Conservation (phyloP, 352 stramenopile genomes). For the Phytopythium chamaehyphon region DNA sequence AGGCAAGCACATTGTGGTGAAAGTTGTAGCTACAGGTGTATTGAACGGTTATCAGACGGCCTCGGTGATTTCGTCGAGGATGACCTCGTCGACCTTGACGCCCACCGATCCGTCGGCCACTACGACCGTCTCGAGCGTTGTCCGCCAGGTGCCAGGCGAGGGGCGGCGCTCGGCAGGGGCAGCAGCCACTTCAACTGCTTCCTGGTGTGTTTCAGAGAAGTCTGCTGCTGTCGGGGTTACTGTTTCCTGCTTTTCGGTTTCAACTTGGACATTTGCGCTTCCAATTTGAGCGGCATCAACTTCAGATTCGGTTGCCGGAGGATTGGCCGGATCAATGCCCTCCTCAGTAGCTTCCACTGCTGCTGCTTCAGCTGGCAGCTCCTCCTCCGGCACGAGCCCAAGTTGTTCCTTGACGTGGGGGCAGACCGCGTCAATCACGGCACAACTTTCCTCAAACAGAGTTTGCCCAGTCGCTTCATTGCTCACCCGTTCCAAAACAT, state of each 20-base stretch:
- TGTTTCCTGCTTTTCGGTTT: constrained; percentile 9
- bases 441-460: constrained; percentile 66
- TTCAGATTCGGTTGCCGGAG: not conserved
- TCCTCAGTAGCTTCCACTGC: not conserved
- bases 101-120: constrained; percentile 30
- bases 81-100: constrained; percentile 45
- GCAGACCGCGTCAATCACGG: constrained; percentile 68
- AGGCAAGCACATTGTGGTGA: too few relatives aligned
- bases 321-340: too few relatives aligned
- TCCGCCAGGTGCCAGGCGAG: constrained; percentile 8
- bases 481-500: constrained; percentile 55
- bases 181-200: constrained; percentile 1
- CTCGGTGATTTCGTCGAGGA: constrained; percentile 59
- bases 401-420: constrained; percentile 77
- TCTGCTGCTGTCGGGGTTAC: not conserved
- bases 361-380: constrained; percentile 1
- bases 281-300: not conserved
- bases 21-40: too few relatives aligned
- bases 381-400: constrained; percentile 41
- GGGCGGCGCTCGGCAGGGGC: not conserved
- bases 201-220: constrained; percentile 1
- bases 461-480: constrained; percentile 38
- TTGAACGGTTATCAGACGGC: constrained; percentile 21
- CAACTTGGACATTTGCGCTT: not conserved
- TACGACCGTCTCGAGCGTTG: constrained; percentile 32